Evolutionary conservation across 805 yeast species (phyloP), one percentile per base, ranked within the genome.

Genomic region (Metschnikowia dekortorum): DNA sequence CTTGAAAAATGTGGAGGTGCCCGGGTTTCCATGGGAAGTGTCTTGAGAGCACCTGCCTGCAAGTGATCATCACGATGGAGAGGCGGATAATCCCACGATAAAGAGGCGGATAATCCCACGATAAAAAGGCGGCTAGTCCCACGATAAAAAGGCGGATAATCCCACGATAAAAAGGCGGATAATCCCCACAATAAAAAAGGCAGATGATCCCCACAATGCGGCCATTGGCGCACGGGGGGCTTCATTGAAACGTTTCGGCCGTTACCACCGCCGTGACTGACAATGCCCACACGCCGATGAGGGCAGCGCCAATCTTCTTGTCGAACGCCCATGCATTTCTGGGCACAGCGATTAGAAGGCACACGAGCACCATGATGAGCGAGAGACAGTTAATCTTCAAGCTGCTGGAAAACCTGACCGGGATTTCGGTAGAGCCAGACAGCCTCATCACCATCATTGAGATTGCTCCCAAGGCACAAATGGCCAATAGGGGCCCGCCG

Each of bases 401-500:
- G 7, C 54, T 53, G 13, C 41, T 39, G 11, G 59, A 52, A 14
- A 57, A 55, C 16, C 47, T 48, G 31, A 57, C 42, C 13, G 46
- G 33, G n/a, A 57, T 54, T 7, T 28, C 30, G 3, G 18, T 30
- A 4, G 39, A 28, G 10, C 52, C 50, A 2, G 35, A 31, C 2
- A 38, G 47, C 14, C 51, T 47, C 59, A 57, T 53, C 6, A 55
- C 39, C 13, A 57, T 42, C 11, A 49, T 43, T 6, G 57, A 48
- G 57, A 87, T 85, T 5, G 85, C 60, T 0, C 97, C 97, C 52
- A 92, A 69, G 0, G 97, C 96, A 37, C 91, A 73, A 9, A 94
- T 70, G 47, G 90, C 85, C 39, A 94, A 65, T 50, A 92, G 68
- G 0, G 98, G 98, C 1, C 97, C 89, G 0, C 97, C 98, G 64